Percentiles rank a stretch among this genome's conserved stretches.
Evolutionary conservation across 1,139 yeast genomes (phyloP).

Genomic region (Debaryomyces coudertii): DNA sequence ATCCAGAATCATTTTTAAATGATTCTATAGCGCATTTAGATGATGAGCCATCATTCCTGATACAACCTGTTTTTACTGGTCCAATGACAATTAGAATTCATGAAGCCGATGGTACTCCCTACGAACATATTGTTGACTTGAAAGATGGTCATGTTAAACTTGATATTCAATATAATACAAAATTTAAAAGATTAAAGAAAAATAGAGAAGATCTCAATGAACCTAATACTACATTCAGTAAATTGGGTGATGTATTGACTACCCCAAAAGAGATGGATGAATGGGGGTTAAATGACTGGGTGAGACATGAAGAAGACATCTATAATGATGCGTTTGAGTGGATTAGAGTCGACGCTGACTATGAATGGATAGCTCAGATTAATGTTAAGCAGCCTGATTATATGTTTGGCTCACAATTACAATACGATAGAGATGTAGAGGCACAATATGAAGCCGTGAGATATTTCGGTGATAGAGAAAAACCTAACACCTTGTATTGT

Average conservation of each 20-base stretch:
- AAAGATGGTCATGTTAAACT: conserved; percentile 84
- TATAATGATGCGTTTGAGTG: conserved; percentile 93
- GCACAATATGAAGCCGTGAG: conserved; percentile 88
- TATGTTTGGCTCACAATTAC: conserved; percentile 92
- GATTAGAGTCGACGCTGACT: conserved; percentile 95
- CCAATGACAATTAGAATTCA: conserved; percentile 97
- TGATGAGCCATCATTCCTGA: conserved; percentile 39
- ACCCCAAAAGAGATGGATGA: conserved; percentile 59
- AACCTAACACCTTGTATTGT: conserved; percentile 68
- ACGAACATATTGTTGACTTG: conserved; percentile 93
- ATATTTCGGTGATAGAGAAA: conserved; percentile 64
- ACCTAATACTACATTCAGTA: conserved; percentile 49
- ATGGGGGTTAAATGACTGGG: conserved; percentile 81
- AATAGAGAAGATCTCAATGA: conserved; percentile 45
- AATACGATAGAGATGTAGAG: conserved; percentile 94
- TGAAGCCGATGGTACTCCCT: conserved; percentile 99
- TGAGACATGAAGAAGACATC: conserved; percentile 66
- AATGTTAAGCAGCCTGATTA: conserved; percentile 89
- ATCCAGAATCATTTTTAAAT: conserved; percentile 43
- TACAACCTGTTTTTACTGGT: conserved; percentile 70
- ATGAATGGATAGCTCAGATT: conserved; percentile 90
- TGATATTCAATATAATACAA: conserved; percentile 94
- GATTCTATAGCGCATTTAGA: conserved; percentile 49
- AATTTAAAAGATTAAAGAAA: conserved; percentile 74
- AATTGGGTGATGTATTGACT: conserved; percentile 79